These are phyloP conservation scores for Melampsora americana DNA, from an alignment of 1,284 basidiomycete species.

Conservation along the genomic window DNA sequence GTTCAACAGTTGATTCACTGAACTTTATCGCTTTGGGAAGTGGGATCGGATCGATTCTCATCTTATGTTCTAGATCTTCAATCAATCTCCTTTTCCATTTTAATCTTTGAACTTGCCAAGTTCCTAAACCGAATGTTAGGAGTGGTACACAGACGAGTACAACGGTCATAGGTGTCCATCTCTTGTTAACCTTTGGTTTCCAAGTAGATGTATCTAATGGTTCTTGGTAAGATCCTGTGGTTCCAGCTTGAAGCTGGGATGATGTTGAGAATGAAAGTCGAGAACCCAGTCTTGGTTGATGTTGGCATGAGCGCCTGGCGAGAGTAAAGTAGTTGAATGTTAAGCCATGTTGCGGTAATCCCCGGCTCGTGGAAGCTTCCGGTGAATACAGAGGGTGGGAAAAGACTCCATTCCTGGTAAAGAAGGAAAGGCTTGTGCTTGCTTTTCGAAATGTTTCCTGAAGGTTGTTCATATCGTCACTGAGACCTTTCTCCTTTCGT, in stretches of 20 bases:
- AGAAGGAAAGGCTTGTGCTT: no score
- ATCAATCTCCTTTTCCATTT: conserved; percentile 94
- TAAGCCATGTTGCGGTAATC: no score
- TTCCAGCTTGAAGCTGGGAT: neutral
- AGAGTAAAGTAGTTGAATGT: no score
- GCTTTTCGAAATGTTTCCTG: no score
- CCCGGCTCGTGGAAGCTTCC: neutral
- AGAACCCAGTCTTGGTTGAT: neutral
- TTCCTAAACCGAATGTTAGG: conserved; percentile 84
- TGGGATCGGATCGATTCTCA: conserved; percentile 71
- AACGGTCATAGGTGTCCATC: conserved; percentile 59
- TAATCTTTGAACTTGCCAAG: conserved; percentile 85
- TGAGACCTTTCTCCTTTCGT: no score
- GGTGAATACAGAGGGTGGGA: neutral
- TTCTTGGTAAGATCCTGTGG: conserved; percentile 8
- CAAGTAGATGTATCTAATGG: conserved; percentile 33
- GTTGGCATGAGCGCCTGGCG: no score
- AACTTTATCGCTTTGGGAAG: conserved; percentile 86
- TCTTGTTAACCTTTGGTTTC: conserved; percentile 53
- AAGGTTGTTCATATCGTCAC: no score
- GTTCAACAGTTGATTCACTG: conserved; percentile 6
- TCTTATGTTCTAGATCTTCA: conserved; percentile 87
- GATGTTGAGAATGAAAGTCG: conserved; percentile 1
- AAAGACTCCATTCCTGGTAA: no score
- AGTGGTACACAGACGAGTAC: conserved; percentile 82